Percentiles rank a stretch among this genome's conserved stretches.
Evolutionary conservation across 441 rosid genomes (phyloP).

Genomic region (Syzygium syzygioides): DNA sequence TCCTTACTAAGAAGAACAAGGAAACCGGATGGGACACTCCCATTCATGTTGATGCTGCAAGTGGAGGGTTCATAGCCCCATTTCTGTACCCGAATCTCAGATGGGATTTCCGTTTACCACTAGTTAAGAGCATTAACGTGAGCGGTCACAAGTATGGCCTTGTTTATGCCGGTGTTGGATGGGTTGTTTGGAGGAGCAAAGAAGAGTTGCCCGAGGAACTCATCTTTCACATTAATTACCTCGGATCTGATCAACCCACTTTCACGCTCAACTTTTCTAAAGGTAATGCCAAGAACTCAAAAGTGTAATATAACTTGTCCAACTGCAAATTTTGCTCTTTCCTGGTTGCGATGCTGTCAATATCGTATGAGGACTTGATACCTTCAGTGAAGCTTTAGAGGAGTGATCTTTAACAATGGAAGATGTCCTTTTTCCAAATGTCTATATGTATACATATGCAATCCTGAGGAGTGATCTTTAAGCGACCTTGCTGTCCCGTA

Average conservation of each 20-base stretch:
- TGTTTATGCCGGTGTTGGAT: conserved; percentile 13
- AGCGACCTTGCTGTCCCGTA: background rate
- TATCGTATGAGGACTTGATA: no score
- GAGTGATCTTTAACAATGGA: background rate
- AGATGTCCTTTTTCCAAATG: no score
- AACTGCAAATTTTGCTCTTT: background rate
- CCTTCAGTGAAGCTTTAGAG: no score
- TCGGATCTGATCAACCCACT: conserved; percentile 17
- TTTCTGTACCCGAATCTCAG: conserved; percentile 8
- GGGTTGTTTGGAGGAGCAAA: conserved; percentile 13
- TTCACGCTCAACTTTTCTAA: conserved; percentile 18
- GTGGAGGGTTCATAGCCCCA: conserved; percentile 19
- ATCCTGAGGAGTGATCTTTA: background rate
- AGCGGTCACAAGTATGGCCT: conserved; percentile 18
- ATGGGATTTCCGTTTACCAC: conserved; percentile 15
- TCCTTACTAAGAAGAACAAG: conserved; percentile 8
- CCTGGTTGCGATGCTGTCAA: background rate
- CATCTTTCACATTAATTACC: conserved; percentile 18
- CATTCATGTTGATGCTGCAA: conserved; percentile 15
- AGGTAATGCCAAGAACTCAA: background rate
- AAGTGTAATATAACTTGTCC: background rate
- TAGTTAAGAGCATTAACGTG: conserved; percentile 14
- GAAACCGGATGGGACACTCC: conserved; percentile 18
- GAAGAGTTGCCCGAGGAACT: conserved; percentile 19
- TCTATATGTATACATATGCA: background rate